Percentiles rank a stretch among this genome's conserved stretches.
These are phyloP conservation scores for Gossypium longicalyx DNA, from an alignment of 345 rosid genomes.

Conservation along the genomic window DNA sequence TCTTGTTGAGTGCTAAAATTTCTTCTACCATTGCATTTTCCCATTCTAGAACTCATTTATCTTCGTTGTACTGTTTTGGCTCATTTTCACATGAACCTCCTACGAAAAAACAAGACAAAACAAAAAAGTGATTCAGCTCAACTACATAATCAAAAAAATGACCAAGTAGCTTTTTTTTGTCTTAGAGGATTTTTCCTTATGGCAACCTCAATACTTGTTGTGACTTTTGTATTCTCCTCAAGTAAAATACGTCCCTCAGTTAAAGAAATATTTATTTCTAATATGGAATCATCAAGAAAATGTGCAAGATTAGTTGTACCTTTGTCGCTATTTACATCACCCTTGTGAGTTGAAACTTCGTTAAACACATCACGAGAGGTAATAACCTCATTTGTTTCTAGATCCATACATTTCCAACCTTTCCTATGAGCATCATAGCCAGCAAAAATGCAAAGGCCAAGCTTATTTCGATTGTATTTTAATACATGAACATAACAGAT, in stretches of 20 bases:
- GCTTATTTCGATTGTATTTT: not conserved
- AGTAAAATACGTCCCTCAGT: accelerated
- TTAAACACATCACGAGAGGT: not conserved
- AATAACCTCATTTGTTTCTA: not conserved
- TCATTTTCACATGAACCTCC: not conserved
- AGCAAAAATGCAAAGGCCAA: not conserved
- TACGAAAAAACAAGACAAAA: no score
- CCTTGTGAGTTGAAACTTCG: not conserved
- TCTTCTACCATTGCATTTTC: no score
- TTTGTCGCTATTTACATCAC: not conserved
- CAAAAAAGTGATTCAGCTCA: no score
- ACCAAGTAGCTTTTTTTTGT: not conserved
- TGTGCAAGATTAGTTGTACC: not conserved
- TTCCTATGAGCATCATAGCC: not conserved
- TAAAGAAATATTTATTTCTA: not conserved
- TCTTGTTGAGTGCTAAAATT: no score
- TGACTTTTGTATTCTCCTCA: no score
- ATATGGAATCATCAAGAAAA: not conserved
- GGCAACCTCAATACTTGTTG: not conserved
- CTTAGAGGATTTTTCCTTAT: not conserved
- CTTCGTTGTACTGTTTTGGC: not conserved
- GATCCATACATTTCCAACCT: not conserved
- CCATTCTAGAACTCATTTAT: not conserved
- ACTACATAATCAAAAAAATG: not conserved
- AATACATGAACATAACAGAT: no score